Conservation (phyloP, 2,329 filamentous ascomycete genomes). For the Aspergillus udagawae region DNA sequence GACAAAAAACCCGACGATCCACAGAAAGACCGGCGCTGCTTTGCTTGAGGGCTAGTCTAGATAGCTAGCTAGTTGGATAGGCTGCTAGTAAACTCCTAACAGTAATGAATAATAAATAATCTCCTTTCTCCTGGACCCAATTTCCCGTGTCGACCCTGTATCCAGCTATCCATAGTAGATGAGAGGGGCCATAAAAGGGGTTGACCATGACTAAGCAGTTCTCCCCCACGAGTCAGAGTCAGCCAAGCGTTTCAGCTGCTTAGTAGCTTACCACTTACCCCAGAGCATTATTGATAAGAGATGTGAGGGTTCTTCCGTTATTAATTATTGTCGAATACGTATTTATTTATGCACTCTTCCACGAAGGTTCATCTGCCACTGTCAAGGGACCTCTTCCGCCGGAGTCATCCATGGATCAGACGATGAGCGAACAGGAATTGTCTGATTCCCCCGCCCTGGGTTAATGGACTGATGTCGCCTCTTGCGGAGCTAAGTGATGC, state of each 20-base stretch:
- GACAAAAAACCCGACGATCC: constrained; percentile 10
- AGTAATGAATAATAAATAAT: background rate
- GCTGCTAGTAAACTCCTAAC: background rate
- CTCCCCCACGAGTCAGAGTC: constrained; percentile 8
- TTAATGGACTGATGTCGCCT: background rate
- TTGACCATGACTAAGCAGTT: constrained; percentile 29
- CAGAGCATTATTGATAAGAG: too few species aligned
- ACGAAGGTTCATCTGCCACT: background rate
- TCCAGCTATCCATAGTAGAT: background rate
- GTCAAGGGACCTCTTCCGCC: background rate
- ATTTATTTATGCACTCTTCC: too few species aligned
- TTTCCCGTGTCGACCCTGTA: background rate
- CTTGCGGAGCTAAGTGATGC: background rate
- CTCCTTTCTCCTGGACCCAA: background rate
- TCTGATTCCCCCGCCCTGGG: background rate
- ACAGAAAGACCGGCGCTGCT: constrained; percentile 11
- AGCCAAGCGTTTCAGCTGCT: constrained; percentile 15
- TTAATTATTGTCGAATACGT: too few species aligned
- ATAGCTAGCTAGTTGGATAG: too few species aligned
- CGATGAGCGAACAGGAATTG: background rate
- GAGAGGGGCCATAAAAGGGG: constrained; percentile 33
- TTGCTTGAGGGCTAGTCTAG: background rate
- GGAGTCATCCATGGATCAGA: background rate
- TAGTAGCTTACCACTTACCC: too few species aligned
- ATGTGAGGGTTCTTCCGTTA: too few species aligned